Conservation (phyloP, 192 early-diverging fungal species). For the Coemansia sp. region DNA sequence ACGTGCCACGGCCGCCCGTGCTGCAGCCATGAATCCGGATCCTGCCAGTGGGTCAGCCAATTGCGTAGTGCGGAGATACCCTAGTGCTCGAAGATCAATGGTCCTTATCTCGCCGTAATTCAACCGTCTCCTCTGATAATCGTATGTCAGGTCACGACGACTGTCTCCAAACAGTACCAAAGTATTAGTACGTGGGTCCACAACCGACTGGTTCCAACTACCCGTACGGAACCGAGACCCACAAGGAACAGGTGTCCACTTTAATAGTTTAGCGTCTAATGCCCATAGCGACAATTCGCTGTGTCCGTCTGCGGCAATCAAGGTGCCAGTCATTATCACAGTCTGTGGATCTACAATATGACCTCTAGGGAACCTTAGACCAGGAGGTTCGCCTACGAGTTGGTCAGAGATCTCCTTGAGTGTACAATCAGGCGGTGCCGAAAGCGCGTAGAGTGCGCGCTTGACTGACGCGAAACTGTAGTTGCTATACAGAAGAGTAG, state of each 20-base stretch:
- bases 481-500: constrained; percentile 74
- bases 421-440: constrained; percentile 61
- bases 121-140: constrained; percentile 77
- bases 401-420: constrained; percentile 70
- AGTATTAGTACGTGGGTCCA: constrained; percentile 65
- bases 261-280: constrained; percentile 61
- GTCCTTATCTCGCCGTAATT: constrained; percentile 79
- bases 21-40: constrained; percentile 23
- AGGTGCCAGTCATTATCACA: constrained; percentile 71
- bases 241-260: constrained; percentile 71
- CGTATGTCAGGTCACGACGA: constrained; percentile 66
- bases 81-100: constrained; percentile 75
- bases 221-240: constrained; percentile 69
- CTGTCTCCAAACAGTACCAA: constrained; percentile 76
- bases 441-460: constrained; percentile 73
- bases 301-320: constrained; percentile 64
- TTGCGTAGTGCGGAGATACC: constrained; percentile 58
- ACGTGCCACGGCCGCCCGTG: constrained; percentile 25
- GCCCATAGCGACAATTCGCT: constrained; percentile 77
- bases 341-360: constrained; percentile 70
- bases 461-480: constrained; percentile 75
- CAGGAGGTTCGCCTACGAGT: constrained; percentile 73
- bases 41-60: constrained; percentile 27
- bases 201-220: constrained; percentile 77
- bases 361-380: constrained; percentile 77